Base-by-base conservation (phyloP, 169 alveolate species). In the Condylostoma magnum region DNA sequence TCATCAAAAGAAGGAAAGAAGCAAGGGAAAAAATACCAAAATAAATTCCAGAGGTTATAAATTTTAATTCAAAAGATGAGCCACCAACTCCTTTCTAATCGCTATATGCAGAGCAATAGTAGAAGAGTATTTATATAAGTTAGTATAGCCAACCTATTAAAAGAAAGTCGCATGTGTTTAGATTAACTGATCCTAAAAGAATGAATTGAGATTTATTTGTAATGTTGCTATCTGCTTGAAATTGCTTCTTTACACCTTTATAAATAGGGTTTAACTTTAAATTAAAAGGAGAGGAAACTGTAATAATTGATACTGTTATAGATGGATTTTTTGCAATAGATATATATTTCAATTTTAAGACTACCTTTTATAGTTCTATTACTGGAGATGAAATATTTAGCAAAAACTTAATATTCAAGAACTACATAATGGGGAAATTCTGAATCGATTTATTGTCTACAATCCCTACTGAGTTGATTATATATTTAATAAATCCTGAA, bases 331-430 rank as follows among this genome's bases (percentile, higher is more conserved):
- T 58, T 33, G 15, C 52, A 10, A 54, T 69, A n/a, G 65, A 69
- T 55, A 6, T 51, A 6, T 22, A 52, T 6, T 53, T 68, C 31
- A 18, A 22, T 33, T 55, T 18, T 25, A 55, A 6, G 10, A 25
- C 54, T 8, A 25, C 54, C 8, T 6, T 12, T 25, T 6, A 8
- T 6, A 10, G 8, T 38, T 28, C 36, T n/a, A 4, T 4, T 50
- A 65, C 71, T 12, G 80, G 80, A 43, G 80, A 72, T 46, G 80
- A 72, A 31, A 22, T 72, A 6, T 18, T 18, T 3, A 47, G 60
- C 5, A 50, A 54, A 6, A 72, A 41, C 12, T n/a, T 6, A 5
- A 60, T 72, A 4, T 75, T 76, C 36, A 36, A 41, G 10, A 22
- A 51, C 5, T 72, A 72, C 70, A 22, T 72, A 15, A n/a, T n/a